Percentiles rank a stretch among this genome's conserved stretches.
These are phyloP conservation scores for Tetrahymena elliotti DNA, from an alignment of 73 alveolate genomes.

Conservation along the genomic window DNA sequence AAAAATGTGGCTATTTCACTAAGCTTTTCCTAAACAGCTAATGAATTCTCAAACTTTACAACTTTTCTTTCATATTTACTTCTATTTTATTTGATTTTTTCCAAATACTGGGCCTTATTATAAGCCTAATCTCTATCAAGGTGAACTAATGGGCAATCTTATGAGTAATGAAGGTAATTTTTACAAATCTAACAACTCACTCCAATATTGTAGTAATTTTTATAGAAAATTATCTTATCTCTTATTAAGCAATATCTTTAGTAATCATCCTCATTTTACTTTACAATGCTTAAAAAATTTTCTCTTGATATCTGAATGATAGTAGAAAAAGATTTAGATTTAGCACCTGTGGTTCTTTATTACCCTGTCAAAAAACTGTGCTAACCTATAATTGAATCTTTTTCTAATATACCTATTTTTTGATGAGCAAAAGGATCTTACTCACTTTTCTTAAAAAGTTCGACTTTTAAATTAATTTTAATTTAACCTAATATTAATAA, in stretches of 20 bases:
- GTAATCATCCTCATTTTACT: not conserved
- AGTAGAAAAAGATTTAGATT: not conserved
- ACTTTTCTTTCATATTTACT: not conserved
- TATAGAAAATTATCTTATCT: not conserved
- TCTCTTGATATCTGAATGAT: not conserved
- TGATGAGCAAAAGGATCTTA: not conserved
- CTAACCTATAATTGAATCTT: not conserved
- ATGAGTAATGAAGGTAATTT: not conserved
- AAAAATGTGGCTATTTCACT: not conserved
- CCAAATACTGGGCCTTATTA: not conserved
- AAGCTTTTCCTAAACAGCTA: not conserved
- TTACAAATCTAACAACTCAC: not conserved
- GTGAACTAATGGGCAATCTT: not conserved
- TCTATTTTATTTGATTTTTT: not conserved
- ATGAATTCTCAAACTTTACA: not conserved
- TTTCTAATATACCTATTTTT: not conserved
- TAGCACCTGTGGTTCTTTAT: not conserved
- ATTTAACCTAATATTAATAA: too few relatives aligned
- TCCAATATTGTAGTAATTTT: not conserved
- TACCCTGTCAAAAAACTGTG: not conserved
- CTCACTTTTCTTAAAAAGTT: not conserved
- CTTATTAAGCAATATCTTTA: not conserved
- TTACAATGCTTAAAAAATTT: not conserved
- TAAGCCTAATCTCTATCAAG: not conserved
- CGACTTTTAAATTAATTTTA: not conserved